Evolutionary conservation across 2,329 filamentous ascomycete genomes (phyloP).

Genomic region (Trichoderma sp.): DNA sequence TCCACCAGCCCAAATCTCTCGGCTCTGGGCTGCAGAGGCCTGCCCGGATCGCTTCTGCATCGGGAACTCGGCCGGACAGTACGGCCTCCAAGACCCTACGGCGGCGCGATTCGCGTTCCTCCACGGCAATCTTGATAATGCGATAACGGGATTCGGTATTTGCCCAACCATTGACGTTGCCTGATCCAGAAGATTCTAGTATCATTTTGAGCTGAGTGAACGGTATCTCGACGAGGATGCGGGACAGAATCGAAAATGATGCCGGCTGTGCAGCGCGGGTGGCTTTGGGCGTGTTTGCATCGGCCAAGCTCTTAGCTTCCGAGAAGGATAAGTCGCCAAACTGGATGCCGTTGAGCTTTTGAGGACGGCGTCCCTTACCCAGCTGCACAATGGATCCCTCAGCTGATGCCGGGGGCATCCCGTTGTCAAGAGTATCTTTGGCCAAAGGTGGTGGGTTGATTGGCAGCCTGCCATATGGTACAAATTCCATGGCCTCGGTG

Average conservation of each 20-base stretch:
- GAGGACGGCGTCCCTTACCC: slow-evolving; percentile 45
- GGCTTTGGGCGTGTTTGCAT: slow-evolving; percentile 36
- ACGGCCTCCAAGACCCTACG: slow-evolving; percentile 47
- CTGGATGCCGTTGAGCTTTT: slow-evolving; percentile 63
- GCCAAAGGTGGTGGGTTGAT: slow-evolving; percentile 27
- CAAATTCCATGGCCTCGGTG: slow-evolving; percentile 39
- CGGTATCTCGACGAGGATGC: slow-evolving; percentile 68
- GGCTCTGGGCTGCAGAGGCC: slow-evolving; percentile 43
- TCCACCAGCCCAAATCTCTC: slow-evolving; percentile 46
- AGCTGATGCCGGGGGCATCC: neutral
- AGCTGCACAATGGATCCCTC: slow-evolving; percentile 40
- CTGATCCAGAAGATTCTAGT: slow-evolving; percentile 60
- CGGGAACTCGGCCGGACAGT: slow-evolving; percentile 38
- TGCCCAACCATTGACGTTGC: slow-evolving; percentile 52
- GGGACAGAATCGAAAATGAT: slow-evolving; percentile 59
- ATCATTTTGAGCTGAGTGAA: slow-evolving; percentile 66
- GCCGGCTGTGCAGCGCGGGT: slow-evolving; percentile 32
- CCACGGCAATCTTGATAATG: slow-evolving; percentile 52
- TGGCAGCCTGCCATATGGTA: slow-evolving; percentile 45
- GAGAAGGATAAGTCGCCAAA: slow-evolving; percentile 65
- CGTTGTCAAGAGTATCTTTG: slow-evolving; percentile 29
- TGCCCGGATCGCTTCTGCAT: slow-evolving; percentile 38
- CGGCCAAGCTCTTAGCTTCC: slow-evolving; percentile 30
- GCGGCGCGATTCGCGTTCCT: slow-evolving; percentile 60
- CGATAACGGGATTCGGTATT: slow-evolving; percentile 49